phyloP scores from a whole-genome alignment of 257 asterid genomes.

The Capsicum chinense region DNA sequence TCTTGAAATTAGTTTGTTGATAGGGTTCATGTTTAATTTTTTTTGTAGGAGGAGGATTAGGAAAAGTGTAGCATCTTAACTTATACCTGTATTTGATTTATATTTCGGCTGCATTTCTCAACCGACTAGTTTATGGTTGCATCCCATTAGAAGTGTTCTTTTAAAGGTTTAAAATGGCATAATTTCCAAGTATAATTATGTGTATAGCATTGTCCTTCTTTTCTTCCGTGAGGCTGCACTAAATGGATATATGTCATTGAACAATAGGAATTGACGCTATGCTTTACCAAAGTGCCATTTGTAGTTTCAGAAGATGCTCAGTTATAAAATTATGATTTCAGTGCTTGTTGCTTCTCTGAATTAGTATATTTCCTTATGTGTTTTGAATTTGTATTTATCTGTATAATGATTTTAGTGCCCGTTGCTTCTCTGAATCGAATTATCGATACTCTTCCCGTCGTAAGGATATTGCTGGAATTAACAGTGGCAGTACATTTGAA shows the following conservation, averaged over 20 bases:
- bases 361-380: neutral
- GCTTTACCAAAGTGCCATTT: neutral
- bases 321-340: neutral
- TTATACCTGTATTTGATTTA: neutral
- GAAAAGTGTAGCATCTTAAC: neutral
- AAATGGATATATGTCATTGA: neutral
- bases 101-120: slow-evolving; percentile 3
- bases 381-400: neutral
- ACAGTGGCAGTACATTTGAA: slow-evolving; percentile 4
- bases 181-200: neutral
- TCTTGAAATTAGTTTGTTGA: neutral
- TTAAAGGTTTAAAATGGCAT: neutral
- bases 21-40: neutral
- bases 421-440: slow-evolving; percentile 19
- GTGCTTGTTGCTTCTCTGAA: neutral
- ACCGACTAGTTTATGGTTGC: neutral
- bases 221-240: slow-evolving; percentile 14
- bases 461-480: slow-evolving; percentile 18
- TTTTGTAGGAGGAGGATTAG: neutral
- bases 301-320: neutral
- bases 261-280: neutral
- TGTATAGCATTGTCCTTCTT: neutral
- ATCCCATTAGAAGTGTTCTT: neutral
- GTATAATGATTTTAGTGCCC: neutral
- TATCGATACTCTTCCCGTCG: neutral